phyloP scores from a whole-genome alignment of 306 rosid species.

The Astragalus membranaceus region DNA sequence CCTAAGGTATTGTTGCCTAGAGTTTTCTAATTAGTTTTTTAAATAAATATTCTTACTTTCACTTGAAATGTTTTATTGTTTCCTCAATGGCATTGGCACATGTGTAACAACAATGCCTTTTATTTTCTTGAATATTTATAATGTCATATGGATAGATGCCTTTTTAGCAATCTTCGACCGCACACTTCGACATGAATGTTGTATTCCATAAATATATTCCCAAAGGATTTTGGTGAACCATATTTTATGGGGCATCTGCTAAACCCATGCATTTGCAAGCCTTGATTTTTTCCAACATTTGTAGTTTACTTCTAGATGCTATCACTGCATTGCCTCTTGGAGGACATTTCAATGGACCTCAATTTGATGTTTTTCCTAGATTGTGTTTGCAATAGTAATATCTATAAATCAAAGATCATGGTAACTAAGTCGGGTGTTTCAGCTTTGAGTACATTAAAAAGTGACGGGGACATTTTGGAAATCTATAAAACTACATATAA shows the following conservation, averaged over 20 bases:
- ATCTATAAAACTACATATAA: slow-evolving; percentile 2
- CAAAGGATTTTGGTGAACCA: background rate
- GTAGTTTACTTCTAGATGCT: background rate
- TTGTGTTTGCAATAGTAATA: background rate
- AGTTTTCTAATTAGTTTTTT: background rate
- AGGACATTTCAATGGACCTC: slow-evolving; percentile 4
- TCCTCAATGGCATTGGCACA: background rate
- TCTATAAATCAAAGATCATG: background rate
- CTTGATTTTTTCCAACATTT: background rate
- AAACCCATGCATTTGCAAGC: slow-evolving; percentile 10
- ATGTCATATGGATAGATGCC: background rate
- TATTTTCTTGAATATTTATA: background rate
- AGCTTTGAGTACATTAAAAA: no score
- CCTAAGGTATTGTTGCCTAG: background rate
- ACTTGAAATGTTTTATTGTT: background rate
- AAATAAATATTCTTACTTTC: background rate
- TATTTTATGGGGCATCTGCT: background rate
- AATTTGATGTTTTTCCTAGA: background rate
- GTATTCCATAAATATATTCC: slow-evolving; percentile 9
- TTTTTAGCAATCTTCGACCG: background rate
- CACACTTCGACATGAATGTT: background rate
- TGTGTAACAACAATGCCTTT: background rate
- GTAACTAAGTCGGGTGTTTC: no score
- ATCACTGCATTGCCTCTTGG: background rate
- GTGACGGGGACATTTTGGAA: background rate